Percentiles rank a stretch among this genome's conserved stretches.
Evolutionary conservation across 2,329 filamentous ascomycete genomes (phyloP).

Genomic region (Colletotrichum gigasporum): DNA sequence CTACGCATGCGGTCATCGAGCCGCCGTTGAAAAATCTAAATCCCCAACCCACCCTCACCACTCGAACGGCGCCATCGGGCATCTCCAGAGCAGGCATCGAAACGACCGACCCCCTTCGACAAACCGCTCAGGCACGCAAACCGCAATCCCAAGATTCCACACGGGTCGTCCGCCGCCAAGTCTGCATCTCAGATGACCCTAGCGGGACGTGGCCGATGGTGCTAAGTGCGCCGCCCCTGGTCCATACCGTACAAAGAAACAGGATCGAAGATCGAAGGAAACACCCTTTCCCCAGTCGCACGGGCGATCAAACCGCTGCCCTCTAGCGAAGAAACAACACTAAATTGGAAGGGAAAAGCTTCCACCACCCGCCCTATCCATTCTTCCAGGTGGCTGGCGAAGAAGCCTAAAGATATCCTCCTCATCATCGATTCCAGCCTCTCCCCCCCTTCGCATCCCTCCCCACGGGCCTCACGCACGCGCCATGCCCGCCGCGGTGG

Average conservation of each 20-base stretch:
- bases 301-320: neutral
- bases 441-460: neutral
- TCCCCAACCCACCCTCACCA: too few relatives aligned
- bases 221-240: neutral
- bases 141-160: neutral
- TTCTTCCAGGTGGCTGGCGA: neutral
- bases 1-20: neutral
- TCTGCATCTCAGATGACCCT: neutral
- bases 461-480: neutral
- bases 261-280: neutral
- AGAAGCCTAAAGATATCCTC: neutral
- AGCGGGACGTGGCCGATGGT: neutral
- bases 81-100: neutral
- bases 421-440: neutral
- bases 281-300: neutral
- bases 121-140: conserved; percentile 15
- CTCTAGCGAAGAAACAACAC: neutral
- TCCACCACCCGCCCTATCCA: neutral
- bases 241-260: conserved; percentile 8
- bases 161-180: neutral
- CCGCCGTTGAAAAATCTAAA: neutral
- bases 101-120: neutral
- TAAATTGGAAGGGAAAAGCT: too few relatives aligned
- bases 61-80: neutral
- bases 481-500: neutral